Evolutionary conservation across 1,284 basidiomycete species (phyloP).

Genomic region (Sporisorium sorghi): DNA sequence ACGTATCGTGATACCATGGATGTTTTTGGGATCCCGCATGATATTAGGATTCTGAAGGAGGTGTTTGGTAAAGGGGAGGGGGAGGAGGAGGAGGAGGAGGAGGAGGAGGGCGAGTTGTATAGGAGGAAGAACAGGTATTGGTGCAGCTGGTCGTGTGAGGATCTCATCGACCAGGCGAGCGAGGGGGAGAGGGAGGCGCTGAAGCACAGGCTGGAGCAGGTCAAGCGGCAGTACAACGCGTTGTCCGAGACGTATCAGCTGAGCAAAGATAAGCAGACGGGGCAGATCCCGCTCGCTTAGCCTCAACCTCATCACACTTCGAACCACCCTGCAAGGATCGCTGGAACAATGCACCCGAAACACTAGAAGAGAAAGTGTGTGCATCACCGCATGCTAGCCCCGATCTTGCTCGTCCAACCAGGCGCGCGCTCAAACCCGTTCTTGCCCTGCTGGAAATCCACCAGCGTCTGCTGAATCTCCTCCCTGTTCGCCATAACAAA

Average conservation of each 20-base stretch:
- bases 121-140: slow-evolving; percentile 22
- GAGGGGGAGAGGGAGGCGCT: background rate
- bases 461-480: slow-evolving; percentile 84
- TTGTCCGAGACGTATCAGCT: slow-evolving; percentile 20
- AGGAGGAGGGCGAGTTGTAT: slow-evolving; percentile 7
- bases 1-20: slow-evolving; percentile 24
- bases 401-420: slow-evolving; percentile 85
- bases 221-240: slow-evolving; percentile 8
- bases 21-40: slow-evolving; percentile 23
- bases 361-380: too few relatives aligned
- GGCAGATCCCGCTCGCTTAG: slow-evolving; percentile 16
- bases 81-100: background rate
- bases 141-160: slow-evolving; percentile 1
- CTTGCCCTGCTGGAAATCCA: slow-evolving; percentile 81
- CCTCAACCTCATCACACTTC: background rate
- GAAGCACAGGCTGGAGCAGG: background rate
- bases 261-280: background rate
- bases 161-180: slow-evolving; percentile 10
- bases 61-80: slow-evolving; percentile 16
- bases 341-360: too few relatives aligned
- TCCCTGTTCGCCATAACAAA: slow-evolving; percentile 82
- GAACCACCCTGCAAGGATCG: too few relatives aligned
- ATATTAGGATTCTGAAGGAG: slow-evolving; percentile 24
- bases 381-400: slow-evolving; percentile 28
- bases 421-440: slow-evolving; percentile 94